Conservation (phyloP, 306 rosid genomes). For the barrel medic (Medicago truncatula) region DNA sequence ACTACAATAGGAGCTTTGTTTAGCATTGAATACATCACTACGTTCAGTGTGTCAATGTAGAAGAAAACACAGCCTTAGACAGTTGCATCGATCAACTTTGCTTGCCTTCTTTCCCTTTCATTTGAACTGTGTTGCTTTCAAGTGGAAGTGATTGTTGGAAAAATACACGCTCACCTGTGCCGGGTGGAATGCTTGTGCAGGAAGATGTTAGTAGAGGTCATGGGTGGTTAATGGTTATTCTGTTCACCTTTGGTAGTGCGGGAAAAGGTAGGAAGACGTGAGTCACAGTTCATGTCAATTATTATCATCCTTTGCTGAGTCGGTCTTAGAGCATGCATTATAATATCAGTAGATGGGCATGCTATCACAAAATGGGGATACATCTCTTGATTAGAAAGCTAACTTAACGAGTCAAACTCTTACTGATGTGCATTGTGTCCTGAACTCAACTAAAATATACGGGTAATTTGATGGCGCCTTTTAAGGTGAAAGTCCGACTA, state of each 20-base stretch:
- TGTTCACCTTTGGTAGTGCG: not conserved
- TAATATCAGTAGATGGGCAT: not conserved
- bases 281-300: not conserved
- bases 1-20: not conserved
- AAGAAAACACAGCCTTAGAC: constrained; percentile 16
- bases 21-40: constrained; percentile 12
- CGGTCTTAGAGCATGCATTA: not conserved
- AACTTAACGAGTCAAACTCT: not conserved
- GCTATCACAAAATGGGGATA: not conserved
- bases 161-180: not conserved
- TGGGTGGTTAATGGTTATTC: not conserved
- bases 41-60: constrained; percentile 19
- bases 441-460: not conserved
- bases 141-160: not conserved
- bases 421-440: not conserved
- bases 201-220: not conserved
- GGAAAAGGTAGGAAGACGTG: not conserved
- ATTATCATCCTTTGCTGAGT: not conserved
- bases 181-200: not conserved
- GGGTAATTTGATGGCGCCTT: not conserved
- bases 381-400: not conserved
- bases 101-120: constrained; percentile 11
- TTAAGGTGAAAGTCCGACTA: not conserved
- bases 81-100: constrained; percentile 20
- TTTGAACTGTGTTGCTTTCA: not conserved